Evolutionary conservation across 2,329 filamentous ascomycete species (phyloP), one percentile per base, ranked within the genome.

Genomic region (Cladorrhinum sp.): DNA sequence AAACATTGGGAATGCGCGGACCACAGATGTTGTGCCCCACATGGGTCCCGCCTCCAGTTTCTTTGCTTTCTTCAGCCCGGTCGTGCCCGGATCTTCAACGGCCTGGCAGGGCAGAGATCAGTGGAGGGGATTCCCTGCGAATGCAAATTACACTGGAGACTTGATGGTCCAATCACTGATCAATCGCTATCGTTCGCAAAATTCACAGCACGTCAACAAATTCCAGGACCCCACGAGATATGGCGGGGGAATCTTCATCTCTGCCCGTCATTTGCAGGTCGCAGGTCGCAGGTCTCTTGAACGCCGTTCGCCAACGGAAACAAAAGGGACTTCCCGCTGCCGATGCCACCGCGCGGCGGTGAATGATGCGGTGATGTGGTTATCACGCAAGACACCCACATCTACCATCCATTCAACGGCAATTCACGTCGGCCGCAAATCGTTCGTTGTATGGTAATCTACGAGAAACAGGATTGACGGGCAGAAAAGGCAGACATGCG

Each of bases 281-380:
- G 26, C 26, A 28, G 26, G 26, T 28, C 26, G 26, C 26, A 5
- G 8, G 14, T 51, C 49, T 26, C 14, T 51, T 36, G 20, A 30
- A n/a, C 53, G 57, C 57, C 57, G 57, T 54, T 54, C 49, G 23
- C 33, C 49, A 54, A 42, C 53, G 60, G 57, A 58, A 33, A 48
- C 51, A 16, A 57, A 52, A 18, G 52, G 53, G 59, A 48, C 36
- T 33, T 62, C 60, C 57, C 60, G 57, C 57, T 57, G 21, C 54
- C 49, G 55, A 60, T 60, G 50, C 28, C 48, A 42, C 57, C 14
- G 30, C 54, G 48, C 55, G 57, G 57, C 57, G 54, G 57, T 53
- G 57, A 46, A 42, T 52, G 42, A 46, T 46, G 42, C 42, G 42
- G 42, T 46, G 42, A 46, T 46, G 42, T 21, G 42, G 42, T 46